Base-by-base conservation (phyloP, 1,284 basidiomycete species). In the Boletus mariae region DNA sequence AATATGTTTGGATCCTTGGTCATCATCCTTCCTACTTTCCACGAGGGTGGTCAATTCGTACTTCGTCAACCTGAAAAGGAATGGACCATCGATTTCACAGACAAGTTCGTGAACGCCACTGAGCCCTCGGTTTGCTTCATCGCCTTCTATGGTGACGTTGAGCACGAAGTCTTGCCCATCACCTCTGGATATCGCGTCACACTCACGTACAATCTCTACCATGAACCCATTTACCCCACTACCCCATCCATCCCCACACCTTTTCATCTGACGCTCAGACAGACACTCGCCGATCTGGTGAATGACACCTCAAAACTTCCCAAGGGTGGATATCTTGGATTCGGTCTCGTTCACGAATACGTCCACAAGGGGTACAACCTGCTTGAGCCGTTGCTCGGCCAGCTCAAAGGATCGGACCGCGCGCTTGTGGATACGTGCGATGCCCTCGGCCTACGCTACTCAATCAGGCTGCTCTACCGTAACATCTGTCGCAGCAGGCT, bases 1-100 rank as follows among this genome's bases (percentile, higher is more conserved):
- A 45, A 58, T n/a, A 73, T 76, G 66, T 70, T 76, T 40, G 71
- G 68, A 1, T 73, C 73, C 4, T 67, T 78, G 26, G 71, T 76
- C 6, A 53, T 78, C 42, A 57, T 74, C 17, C 62, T 76, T 32
- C 75, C 74, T 0, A 71, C 68, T 2, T 32, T 37, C 1, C 73
- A 77, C 45, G 57, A 70, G 35, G 75, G 75, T 2, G 76, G 75
- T 2, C 60, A 63, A 37, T 59, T 74, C 15, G 54, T 69, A 1
- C 63, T 76, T 12, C 66, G 65, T 12, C 62, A 71, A 25, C 51
- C 47, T 0, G 62, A 57, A 10, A 57, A 60, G 10, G 64, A 67
- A n/a, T 69, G 62, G 64, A 57, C 55, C 1, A 62, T 72, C 31
- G 67, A 73, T 52, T 52, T 49, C 28, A 7, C 48, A 0, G 32